Base-by-base conservation (phyloP, 2,329 filamentous ascomycete genomes). In the Gaeumannomyces tritici region DNA sequence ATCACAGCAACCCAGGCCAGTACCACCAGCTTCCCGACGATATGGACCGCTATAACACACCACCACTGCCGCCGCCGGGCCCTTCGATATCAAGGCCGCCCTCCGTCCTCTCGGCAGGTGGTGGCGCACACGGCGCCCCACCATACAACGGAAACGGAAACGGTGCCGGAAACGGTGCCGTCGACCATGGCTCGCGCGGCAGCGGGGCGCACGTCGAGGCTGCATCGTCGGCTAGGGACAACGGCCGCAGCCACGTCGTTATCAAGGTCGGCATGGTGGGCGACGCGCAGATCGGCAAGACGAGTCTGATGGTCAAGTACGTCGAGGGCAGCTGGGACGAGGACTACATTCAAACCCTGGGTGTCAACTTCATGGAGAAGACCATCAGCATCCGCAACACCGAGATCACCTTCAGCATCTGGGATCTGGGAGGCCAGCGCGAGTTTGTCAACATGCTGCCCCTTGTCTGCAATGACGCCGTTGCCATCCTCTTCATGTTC, bases 351-450 rank as follows among this genome's bases (percentile, higher is more conserved):
- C 95, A 99, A 78, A 99, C 95, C 27, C 80, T 99, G 57, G 95
- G 95, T 68, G 95, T 99, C 76, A 99, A 99, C 76, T 99, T 99
- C 77, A 99, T 99, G 95, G 95, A 99, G 76, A 99, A 99, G 83
- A 99, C 95, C 47, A 99, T 99, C 73, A 96, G 91, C 66, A 99
- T 99, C 76, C 90, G 95, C 65, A 99, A 99, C 77, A 99, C 95
- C 21, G 95, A 99, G 77, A 99, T 99, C 75, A 99, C 95, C 56
- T 99, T 99, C 78, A 96, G 92, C 65, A 99, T 99, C 73, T 99
- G 95, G 95, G 95, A 99, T 80, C 78, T 99, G 62, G 95, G 95
- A 69, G 95, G 95, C 67, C 95, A 99, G 80, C 89, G 95, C 72
- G 95, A 99, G 77, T 99, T 99, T 72, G 95, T 99, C 77, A 99